phyloP scores from a whole-genome alignment of 306 rosid genomes.

The Medicago ruthenica region DNA sequence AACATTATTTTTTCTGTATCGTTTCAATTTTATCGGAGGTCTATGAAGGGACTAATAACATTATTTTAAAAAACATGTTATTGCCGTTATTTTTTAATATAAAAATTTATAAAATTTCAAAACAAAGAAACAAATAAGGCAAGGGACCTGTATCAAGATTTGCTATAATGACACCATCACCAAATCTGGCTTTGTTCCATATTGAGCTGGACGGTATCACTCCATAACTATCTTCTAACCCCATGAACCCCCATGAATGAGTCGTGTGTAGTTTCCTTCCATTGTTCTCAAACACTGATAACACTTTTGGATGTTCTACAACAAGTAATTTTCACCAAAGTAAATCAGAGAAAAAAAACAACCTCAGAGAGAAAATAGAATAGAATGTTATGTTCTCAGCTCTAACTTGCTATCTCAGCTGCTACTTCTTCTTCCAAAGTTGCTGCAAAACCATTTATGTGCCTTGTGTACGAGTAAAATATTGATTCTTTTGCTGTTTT shows the following conservation, averaged over 20 bases:
- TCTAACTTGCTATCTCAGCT: slow-evolving; percentile 62
- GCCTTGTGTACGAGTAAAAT: slow-evolving; percentile 85
- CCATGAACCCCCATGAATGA: slow-evolving; percentile 86
- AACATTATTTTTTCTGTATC: too few species aligned
- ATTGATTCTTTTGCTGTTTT: slow-evolving; percentile 64
- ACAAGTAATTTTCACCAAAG: not conserved
- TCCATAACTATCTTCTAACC: slow-evolving; percentile 61
- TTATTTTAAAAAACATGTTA: too few species aligned
- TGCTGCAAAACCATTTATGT: slow-evolving; percentile 97
- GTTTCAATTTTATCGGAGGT: too few species aligned
- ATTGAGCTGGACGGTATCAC: slow-evolving; percentile 52
- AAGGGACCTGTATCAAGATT: slow-evolving; percentile 82
- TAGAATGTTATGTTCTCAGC: slow-evolving; percentile 27
- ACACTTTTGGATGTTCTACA: slow-evolving; percentile 71
- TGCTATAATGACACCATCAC: slow-evolving; percentile 76
- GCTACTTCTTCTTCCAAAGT: slow-evolving; percentile 76
- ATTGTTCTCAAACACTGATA: slow-evolving; percentile 72
- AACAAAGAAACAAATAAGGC: not conserved
- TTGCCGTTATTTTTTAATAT: too few species aligned
- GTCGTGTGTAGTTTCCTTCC: slow-evolving; percentile 90
- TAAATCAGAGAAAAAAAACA: not conserved
- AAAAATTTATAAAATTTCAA: not conserved
- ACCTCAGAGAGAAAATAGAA: not conserved
- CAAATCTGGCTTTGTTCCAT: slow-evolving; percentile 86
- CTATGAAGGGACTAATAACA: too few species aligned